Conservation (phyloP, 108 stramenopile species). For the Skeletonema grethae region DNA sequence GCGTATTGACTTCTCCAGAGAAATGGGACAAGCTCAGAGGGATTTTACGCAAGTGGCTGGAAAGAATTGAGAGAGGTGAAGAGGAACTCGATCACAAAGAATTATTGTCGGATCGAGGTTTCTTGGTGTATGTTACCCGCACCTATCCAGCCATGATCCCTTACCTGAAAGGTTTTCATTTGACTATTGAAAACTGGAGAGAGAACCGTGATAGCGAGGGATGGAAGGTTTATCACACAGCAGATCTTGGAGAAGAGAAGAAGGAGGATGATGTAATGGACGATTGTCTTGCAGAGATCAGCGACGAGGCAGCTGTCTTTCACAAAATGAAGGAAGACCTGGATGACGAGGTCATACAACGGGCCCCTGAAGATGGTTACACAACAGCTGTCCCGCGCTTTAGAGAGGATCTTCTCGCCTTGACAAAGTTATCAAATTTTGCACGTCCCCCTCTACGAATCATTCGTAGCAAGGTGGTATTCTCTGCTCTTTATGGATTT, state of each 20-base stretch:
- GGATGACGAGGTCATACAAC: not conserved
- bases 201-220: conserved; percentile 40
- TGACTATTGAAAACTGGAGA: conserved; percentile 46
- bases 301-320: not conserved
- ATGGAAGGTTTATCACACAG: conserved; percentile 51
- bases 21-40: conserved; percentile 36
- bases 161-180: conserved; percentile 54
- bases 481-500: conserved; percentile 45
- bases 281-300: no score
- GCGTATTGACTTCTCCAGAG: conserved; percentile 25
- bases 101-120: conserved; percentile 33
- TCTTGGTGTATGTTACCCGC: conserved; percentile 46
- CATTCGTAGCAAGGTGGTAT: not conserved
- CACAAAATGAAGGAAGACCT: not conserved
- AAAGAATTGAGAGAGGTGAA: not conserved
- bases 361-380: conserved; percentile 18
- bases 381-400: conserved; percentile 28
- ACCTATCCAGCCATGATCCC: conserved; percentile 45
- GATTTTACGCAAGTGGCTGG: conserved; percentile 10
- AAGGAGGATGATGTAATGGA: not conserved
- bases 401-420: conserved; percentile 27
- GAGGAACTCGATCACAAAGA: conserved; percentile 24
- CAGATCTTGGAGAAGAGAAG: no score
- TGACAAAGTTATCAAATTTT: not conserved
- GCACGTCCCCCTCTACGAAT: conserved; percentile 19